Conservation (phyloP, 805 yeast species). For the Starmera amethionina region DNA sequence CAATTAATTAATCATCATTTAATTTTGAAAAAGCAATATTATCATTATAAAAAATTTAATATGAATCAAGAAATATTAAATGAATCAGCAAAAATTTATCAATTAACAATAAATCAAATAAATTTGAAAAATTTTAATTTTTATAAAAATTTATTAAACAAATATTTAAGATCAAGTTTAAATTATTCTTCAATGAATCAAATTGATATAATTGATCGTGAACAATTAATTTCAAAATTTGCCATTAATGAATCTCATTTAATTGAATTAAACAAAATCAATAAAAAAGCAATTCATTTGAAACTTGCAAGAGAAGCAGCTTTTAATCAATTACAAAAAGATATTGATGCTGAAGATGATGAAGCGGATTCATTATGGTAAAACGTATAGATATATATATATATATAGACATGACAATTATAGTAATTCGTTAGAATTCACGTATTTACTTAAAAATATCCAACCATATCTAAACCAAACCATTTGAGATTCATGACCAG, state of each 20-base stretch:
- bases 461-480: constrained; percentile 93
- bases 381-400: too few relatives aligned
- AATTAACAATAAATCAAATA: not conserved
- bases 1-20: too few relatives aligned
- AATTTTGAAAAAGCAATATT: too few relatives aligned
- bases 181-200: not conserved
- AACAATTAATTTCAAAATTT: not conserved
- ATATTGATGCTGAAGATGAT: constrained; percentile 19
- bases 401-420: constrained; percentile 4
- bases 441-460: constrained; percentile 68
- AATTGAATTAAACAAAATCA: not conserved
- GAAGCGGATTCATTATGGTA: constrained; percentile 21
- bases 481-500: constrained; percentile 83
- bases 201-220: not conserved
- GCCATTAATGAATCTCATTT: not conserved
- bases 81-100: not conserved
- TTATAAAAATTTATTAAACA: not conserved
- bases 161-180: not conserved
- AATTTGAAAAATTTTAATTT: not conserved
- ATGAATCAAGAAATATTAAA: not conserved
- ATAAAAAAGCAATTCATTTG: too few relatives aligned
- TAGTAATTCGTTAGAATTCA: constrained; percentile 59
- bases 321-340: constrained; percentile 16
- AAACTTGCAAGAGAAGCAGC: constrained; percentile 1
- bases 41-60: not conserved